Conservation (phyloP, 1,284 basidiomycete species). For the Moesziomyces antarcticus region DNA sequence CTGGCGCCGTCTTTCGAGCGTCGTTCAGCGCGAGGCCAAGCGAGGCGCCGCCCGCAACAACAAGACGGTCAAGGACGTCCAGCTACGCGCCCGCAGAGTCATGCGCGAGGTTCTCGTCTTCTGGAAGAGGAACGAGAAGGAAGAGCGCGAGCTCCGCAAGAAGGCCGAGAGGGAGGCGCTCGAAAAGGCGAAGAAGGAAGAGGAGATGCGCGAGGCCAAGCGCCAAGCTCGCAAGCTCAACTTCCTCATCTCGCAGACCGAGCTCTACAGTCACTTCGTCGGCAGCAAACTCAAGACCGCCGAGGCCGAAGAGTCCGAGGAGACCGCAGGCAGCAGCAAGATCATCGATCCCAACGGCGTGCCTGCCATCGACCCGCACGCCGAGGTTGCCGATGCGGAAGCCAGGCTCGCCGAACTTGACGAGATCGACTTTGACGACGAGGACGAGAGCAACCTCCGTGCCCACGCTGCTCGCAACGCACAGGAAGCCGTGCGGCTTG, state of each 20-base stretch:
- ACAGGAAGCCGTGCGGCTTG: conserved; percentile 85
- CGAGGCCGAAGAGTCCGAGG: conserved; percentile 84
- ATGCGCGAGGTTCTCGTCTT: conserved; percentile 89
- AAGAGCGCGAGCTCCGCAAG: conserved; percentile 85
- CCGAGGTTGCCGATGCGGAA: conserved; percentile 68
- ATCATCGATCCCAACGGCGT: conserved; percentile 56
- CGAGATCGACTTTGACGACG: conserved; percentile 94
- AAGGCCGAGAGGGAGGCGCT: conserved; percentile 81
- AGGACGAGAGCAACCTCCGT: conserved; percentile 89
- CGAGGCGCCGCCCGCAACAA: conserved; percentile 81
- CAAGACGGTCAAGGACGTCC: conserved; percentile 87
- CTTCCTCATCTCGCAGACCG: conserved; percentile 98
- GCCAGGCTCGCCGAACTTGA: conserved; percentile 70
- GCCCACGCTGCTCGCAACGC: conserved; percentile 89
- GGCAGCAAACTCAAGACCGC: conserved; percentile 97
- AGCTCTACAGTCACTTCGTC: conserved; percentile 98
- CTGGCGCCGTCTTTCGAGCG: conserved; percentile 79
- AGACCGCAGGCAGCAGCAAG: conserved; percentile 68
- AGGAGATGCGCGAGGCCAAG: conserved; percentile 94
- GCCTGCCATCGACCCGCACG: conserved; percentile 75
- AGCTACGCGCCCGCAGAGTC: conserved; percentile 84
- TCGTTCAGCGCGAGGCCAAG: conserved; percentile 83
- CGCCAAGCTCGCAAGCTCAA: conserved; percentile 96
- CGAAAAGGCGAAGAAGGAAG: conserved; percentile 80
- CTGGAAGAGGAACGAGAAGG: conserved; percentile 98